Base-by-base conservation (phyloP, 352 stramenopile species). In the Phytophthora agathidicida region DNA sequence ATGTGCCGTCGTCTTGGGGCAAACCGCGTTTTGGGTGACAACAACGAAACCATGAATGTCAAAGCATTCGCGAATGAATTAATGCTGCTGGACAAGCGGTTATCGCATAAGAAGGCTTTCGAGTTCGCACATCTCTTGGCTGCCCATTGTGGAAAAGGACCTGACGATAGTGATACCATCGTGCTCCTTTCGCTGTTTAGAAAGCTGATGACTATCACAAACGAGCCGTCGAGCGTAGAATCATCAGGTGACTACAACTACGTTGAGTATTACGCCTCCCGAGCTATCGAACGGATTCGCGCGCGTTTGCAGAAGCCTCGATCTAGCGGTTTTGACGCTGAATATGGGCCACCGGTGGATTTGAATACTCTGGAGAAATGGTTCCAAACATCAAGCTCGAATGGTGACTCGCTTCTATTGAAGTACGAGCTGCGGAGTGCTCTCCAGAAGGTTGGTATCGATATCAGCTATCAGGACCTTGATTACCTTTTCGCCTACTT, bases 401-500 rank as follows among this genome's bases (percentile, higher is more conserved):
- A 78, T 37, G 60, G 69, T 8, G 80, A 89, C 39, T 68, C 68
- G 13, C 51, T 69, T 1, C 41, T 91, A 13, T 65, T 68, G 8
- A 89, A 89, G 35, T 77, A 86, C 33, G 82, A 91, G 30, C 50
- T 91, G 30, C 81, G 83, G 43, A n/a, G 64, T 23, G 80, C 64
- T 20, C 55, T 91, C 7, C 60, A 56, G 8, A 80, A 87, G 28
- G 66, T 83, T 48, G 80, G 77, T 9, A 68, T 91, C 7, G 70
- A 93, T 8, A 52, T 88, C 54, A 80, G 70, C 36, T 82, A 83
- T 38, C 78, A 83, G 30, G 77, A 90, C 35, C 37, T 90, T 3
- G 80, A 90, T 48, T 77, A 79, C 49, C 45, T 94, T 17, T 93
- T 93, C 51, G 67, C 65, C 13, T 77, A 74, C 49, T 89, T 94